Percentiles rank a stretch among this genome's conserved stretches.
These are phyloP conservation scores for Hemileccinum rubropunctum DNA, from an alignment of 768 basidiomycete genomes.

Conservation along the genomic window DNA sequence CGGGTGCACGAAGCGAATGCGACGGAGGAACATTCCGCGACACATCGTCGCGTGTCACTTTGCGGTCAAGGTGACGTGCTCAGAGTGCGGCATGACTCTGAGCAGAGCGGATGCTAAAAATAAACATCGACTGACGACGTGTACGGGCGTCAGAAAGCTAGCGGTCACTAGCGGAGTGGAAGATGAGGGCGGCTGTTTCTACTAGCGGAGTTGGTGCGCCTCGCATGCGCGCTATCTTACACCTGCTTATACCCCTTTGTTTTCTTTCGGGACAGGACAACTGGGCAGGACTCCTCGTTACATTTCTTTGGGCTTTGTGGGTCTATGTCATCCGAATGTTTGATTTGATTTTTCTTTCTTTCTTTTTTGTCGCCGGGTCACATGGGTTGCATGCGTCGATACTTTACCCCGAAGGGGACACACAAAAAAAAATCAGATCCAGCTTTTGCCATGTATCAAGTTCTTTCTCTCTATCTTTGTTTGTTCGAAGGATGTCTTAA, in stretches of 20 bases:
- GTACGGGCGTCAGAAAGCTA: too few relatives aligned
- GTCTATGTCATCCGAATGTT: neutral
- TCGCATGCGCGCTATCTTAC: too few relatives aligned
- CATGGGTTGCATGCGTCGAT: too few relatives aligned
- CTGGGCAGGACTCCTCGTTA: neutral
- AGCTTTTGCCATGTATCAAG: too few relatives aligned
- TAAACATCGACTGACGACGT: constrained; percentile 13
- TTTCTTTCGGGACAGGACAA: neutral
- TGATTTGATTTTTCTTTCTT: too few relatives aligned
- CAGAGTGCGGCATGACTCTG: constrained; percentile 12
- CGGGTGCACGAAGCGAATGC: constrained; percentile 12
- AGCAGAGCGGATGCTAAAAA: constrained; percentile 23
- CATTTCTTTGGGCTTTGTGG: neutral
- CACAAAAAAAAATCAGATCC: too few relatives aligned
- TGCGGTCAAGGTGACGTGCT: constrained; percentile 21
- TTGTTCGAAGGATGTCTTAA: too few relatives aligned
- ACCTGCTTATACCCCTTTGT: too few relatives aligned
- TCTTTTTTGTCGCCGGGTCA: too few relatives aligned
- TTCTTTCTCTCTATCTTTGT: too few relatives aligned
- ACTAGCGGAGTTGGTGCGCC: constrained; percentile 12
- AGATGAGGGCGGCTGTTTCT: constrained; percentile 1
- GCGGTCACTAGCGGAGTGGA: neutral
- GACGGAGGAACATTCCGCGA: constrained; percentile 25
- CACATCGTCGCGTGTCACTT: constrained; percentile 26
- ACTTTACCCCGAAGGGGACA: too few relatives aligned